phyloP scores from a whole-genome alignment of 2,329 filamentous ascomycete species.

The Fusarium falciforme region DNA sequence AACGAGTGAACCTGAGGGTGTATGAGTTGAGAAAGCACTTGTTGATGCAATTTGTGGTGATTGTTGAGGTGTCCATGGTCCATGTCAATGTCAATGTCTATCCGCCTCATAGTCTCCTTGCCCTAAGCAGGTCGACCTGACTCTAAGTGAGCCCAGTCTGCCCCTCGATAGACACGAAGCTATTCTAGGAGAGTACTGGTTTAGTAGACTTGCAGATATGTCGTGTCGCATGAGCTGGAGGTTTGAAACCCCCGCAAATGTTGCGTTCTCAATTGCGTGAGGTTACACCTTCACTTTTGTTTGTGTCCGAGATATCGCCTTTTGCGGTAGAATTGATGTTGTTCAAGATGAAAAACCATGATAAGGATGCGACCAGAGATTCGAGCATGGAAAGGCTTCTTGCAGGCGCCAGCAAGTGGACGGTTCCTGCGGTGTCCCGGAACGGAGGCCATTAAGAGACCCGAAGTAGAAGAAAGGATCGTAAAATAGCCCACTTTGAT shows the following conservation, averaged over 20 bases:
- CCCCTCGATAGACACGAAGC: background rate
- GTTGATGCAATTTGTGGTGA: background rate
- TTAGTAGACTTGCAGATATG: background rate
- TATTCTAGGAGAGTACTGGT: background rate
- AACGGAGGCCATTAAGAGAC: background rate
- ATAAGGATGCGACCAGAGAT: background rate
- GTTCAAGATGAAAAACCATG: background rate
- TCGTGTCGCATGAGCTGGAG: background rate
- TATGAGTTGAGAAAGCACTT: background rate
- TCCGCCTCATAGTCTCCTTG: background rate
- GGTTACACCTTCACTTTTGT: background rate
- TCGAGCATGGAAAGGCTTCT: background rate
- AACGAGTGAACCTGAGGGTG: background rate
- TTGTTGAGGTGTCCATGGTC: background rate
- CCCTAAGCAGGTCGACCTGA: background rate
- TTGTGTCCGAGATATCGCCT: constrained; percentile 10
- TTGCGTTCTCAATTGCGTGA: background rate
- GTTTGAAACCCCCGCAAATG: background rate
- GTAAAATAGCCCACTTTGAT: background rate
- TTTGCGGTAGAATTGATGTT: no score
- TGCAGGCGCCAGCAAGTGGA: background rate
- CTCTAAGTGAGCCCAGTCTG: background rate
- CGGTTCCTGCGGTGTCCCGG: no score
- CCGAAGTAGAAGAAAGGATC: background rate
- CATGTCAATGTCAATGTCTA: no score